Conservation (phyloP, 805 yeast genomes). For the Candida xiaguanensis region DNA sequence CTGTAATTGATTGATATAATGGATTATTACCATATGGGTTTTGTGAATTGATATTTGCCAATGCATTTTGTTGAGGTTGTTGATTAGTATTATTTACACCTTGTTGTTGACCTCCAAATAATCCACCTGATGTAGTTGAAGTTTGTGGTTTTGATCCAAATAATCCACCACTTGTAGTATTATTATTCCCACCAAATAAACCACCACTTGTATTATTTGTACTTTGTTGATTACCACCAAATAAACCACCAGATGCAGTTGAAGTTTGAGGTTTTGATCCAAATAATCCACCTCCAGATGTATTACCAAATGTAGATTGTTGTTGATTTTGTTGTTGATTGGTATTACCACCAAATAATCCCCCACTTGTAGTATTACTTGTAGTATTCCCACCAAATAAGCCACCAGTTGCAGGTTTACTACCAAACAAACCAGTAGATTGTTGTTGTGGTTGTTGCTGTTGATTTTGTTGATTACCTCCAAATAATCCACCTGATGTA, state of each 20-base stretch:
- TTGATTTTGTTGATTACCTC: conserved; percentile 2
- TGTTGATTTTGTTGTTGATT: conserved; percentile 1
- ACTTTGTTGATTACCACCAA: conserved; percentile 11
- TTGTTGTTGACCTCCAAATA: conserved; percentile 26
- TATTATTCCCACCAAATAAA: conserved; percentile 24
- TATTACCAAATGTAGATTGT: conserved; percentile 9
- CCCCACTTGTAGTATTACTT: conserved; percentile 18
- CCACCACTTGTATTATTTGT: conserved; percentile 23
- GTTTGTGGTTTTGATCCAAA: conserved; percentile 32
- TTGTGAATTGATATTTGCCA: conserved; percentile 28
- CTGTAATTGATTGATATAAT: conserved; percentile 49
- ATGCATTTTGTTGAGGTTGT: conserved; percentile 17
- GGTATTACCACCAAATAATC: conserved; percentile 18
- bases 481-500: conserved; percentile 28
- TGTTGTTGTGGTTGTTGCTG: conserved; percentile 4
- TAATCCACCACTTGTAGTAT: conserved; percentile 23
- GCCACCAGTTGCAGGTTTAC: conserved; percentile 11
- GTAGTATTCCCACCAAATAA: conserved; percentile 1
- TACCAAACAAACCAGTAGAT: conserved; percentile 22
- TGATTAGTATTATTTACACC: neutral
- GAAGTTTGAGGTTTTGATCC: too few relatives aligned
- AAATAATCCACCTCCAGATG: conserved; percentile 20
- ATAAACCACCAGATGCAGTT: too few relatives aligned
- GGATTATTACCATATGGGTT: conserved; percentile 82
- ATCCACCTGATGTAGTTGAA: conserved; percentile 30